Evolutionary conservation across 257 asterid species (phyloP), one percentile per base, ranked within the genome.

Genomic region (Solanum boliviense): DNA sequence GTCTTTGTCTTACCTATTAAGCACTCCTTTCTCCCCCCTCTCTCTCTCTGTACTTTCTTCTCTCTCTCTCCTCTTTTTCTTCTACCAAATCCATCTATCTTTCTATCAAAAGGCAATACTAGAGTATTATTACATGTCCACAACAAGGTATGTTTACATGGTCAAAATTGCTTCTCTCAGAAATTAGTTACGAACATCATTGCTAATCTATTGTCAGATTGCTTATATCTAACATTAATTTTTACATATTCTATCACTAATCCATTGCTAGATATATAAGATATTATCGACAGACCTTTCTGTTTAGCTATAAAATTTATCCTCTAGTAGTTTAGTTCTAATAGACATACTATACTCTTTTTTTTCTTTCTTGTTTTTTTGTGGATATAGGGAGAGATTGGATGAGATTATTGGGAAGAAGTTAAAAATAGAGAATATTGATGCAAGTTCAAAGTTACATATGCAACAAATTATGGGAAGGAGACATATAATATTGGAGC

Each of bases 371-470:
- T 32, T 32, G 35, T 32, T 32, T 34, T 3, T 34, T 4, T 76
- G 20, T 56, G 76, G 38, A 15, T 65, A 6, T 46, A 95, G 96
- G 94, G 98, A 95, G 84, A 94, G 93, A 91, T 88, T 94, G 85
- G 98, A 94, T 82, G 98, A 93, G 91, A 91, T 90, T 20, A 35
- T 73, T 27, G 98, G 94, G 0, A 94, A 93, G 96, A 95, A 93
- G 90, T 83, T 93, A 89, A 96, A 92, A 91, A 92, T 90, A 31
- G 98, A 93, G 90, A 88, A 89, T 74, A 74, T 74, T 25, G 94
- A 93, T 89, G 93, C 94, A 41, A 44, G 84, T 6, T 39, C 88
- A 6, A 90, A 87, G 83, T 29, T 79, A 79, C 38, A 79, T 41
- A 79, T 79, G 36, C 65, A 79, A 79, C 65, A 67, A n/a, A 41